These are phyloP conservation scores for Solanum pinnatisectum DNA, from an alignment of 257 asterid genomes.

Conservation along the genomic window DNA sequence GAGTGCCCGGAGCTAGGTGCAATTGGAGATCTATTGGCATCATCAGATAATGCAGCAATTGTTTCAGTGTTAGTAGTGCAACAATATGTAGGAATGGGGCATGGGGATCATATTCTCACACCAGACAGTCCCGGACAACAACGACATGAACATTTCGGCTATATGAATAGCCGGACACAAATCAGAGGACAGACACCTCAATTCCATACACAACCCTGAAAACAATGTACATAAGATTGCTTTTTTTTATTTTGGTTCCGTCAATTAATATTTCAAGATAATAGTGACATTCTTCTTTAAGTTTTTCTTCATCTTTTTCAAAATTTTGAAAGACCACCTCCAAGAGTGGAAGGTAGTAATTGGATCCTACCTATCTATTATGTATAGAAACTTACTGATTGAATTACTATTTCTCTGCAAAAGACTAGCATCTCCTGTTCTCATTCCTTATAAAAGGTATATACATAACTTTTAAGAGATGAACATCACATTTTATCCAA, in stretches of 20 bases:
- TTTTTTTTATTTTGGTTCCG: no score
- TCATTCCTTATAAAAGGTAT: not conserved
- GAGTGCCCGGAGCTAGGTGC: conserved; percentile 97
- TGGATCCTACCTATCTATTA: not conserved
- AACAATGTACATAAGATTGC: not conserved
- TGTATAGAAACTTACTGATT: not conserved
- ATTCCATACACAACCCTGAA: not conserved
- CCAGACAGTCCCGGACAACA: conserved; percentile 40
- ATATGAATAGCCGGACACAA: not conserved
- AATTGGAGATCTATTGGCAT: conserved; percentile 79
- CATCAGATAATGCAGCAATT: conserved; percentile 69
- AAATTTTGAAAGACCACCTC: not conserved
- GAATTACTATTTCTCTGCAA: not conserved
- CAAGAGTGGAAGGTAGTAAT: not conserved
- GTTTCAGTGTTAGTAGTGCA: conserved; percentile 86
- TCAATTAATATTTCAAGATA: not conserved
- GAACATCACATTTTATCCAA: not conserved
- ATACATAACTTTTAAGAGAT: not conserved
- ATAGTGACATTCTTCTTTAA: not conserved
- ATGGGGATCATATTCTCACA: conserved; percentile 30
- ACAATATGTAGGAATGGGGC: conserved; percentile 60
- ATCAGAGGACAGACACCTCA: not conserved
- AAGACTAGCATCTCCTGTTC: not conserved
- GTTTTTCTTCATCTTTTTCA: not conserved
- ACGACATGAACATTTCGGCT: conserved; percentile 8